phyloP scores from a whole-genome alignment of 345 rosid species.

The Cardamine resedifolia region DNA sequence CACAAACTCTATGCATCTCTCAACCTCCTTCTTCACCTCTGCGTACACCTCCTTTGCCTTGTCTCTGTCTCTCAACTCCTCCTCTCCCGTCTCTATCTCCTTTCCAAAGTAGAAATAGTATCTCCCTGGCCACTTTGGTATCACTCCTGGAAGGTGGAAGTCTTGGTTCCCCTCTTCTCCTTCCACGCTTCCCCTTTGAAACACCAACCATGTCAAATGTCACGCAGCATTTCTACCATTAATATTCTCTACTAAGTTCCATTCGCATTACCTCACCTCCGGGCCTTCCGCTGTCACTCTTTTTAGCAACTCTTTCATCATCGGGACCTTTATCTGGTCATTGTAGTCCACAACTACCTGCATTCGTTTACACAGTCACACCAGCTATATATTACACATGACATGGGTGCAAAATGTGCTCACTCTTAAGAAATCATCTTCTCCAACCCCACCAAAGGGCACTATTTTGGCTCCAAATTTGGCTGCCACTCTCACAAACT shows the following conservation, averaged over 20 bases:
- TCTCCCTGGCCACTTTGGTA: conserved; percentile 80
- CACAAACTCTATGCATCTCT: conserved; percentile 54
- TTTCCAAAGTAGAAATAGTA: conserved; percentile 74
- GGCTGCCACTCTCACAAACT: conserved; percentile 83
- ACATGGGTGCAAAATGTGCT: conserved; percentile 29
- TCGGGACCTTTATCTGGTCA: conserved; percentile 67
- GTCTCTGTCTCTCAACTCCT: conserved; percentile 48
- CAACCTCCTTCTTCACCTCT: conserved; percentile 56
- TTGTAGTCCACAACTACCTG: conserved; percentile 69
- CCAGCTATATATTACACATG: neutral
- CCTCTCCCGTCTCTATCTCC: conserved; percentile 58
- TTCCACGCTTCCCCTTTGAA: conserved; percentile 46
- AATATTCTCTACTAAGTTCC: neutral
- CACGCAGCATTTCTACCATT: neutral
- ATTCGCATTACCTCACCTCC: conserved; percentile 51
- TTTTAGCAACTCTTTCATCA: conserved; percentile 42
- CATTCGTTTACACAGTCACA: conserved; percentile 14
- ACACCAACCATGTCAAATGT: conserved; percentile 25
- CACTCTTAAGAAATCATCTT: conserved; percentile 72
- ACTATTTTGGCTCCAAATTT: conserved; percentile 77
- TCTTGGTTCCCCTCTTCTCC: conserved; percentile 72
- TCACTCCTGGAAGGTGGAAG: conserved; percentile 53
- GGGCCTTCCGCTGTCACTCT: conserved; percentile 40
- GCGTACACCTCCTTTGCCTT: conserved; percentile 51
- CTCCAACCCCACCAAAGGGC: conserved; percentile 76